Conservation (phyloP, 768 basidiomycete species). For the Serendipita sp. region DNA sequence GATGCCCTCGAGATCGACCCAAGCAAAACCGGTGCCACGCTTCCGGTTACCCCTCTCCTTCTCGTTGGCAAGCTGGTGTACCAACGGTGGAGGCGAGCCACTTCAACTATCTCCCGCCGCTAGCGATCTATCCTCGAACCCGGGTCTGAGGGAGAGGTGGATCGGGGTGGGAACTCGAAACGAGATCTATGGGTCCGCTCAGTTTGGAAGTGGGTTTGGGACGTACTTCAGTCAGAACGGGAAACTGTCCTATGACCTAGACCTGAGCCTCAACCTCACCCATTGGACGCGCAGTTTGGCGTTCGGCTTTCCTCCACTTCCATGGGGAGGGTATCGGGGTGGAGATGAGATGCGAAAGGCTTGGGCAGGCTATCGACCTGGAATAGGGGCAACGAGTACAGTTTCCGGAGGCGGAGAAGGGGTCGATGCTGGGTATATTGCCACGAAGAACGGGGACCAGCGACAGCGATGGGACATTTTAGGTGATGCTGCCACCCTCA, state of each 20-base stretch:
- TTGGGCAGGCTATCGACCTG: not conserved
- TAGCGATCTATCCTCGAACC: no score
- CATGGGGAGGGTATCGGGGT: not conserved
- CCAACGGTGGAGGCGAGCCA: not conserved
- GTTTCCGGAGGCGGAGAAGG: not conserved
- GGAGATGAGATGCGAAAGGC: not conserved
- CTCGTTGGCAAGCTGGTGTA: not conserved
- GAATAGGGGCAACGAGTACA: not conserved
- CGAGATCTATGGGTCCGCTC: not conserved
- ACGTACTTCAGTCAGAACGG: not conserved
- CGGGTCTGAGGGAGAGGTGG: not conserved
- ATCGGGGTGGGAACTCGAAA: not conserved
- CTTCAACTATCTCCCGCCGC: not conserved
- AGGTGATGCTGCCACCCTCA: not conserved
- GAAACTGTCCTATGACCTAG: not conserved
- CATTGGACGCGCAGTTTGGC: not conserved
- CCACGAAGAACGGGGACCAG: not conserved
- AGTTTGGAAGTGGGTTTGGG: not conserved
- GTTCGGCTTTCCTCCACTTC: not conserved
- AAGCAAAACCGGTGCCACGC: not conserved
- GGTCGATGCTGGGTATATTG: not conserved
- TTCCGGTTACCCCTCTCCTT: not conserved
- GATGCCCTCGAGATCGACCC: no score
- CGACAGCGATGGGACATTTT: not conserved
- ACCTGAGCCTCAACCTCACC: not conserved